Conservation (phyloP, 1,139 yeast species). For the Blastobotrys malaysiensis region DNA sequence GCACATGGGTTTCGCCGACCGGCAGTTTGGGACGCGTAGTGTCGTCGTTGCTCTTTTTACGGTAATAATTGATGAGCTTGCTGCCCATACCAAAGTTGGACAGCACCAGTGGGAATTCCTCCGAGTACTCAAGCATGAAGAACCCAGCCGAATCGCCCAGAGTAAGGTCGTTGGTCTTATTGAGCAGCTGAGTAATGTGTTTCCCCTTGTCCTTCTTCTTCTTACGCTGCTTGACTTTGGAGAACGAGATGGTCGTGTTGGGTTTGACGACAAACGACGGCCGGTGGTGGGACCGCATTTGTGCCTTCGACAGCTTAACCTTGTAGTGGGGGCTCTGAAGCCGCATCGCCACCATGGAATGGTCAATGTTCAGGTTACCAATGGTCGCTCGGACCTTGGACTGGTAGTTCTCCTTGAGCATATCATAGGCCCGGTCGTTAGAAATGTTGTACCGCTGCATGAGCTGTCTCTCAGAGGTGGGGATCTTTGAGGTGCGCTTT, state of each 20-base stretch:
- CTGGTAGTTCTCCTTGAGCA: conserved; percentile 78
- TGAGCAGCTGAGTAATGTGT: conserved; percentile 67
- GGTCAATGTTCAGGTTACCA: conserved; percentile 87
- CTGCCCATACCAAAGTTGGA: conserved; percentile 96
- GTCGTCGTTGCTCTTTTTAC: conserved; percentile 80
- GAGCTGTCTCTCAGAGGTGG: conserved; percentile 46
- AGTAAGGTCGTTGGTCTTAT: conserved; percentile 69
- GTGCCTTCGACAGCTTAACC: conserved; percentile 64
- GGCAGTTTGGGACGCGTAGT: conserved; percentile 80
- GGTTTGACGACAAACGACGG: conserved; percentile 71
- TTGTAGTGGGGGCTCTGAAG: conserved; percentile 90
- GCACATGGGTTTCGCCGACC: conserved; percentile 91
- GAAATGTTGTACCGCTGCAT: conserved; percentile 69
- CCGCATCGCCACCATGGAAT: conserved; percentile 79
- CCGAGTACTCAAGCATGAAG: conserved; percentile 81
- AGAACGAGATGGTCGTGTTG: conserved; percentile 69
- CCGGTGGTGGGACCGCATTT: conserved; percentile 76
- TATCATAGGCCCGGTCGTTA: conserved; percentile 81
- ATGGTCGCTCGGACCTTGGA: conserved; percentile 90
- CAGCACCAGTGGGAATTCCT: conserved; percentile 77
- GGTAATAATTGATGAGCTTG: conserved; percentile 84
- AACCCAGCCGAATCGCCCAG: conserved; percentile 77
- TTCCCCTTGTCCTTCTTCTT: conserved; percentile 87
- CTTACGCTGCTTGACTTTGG: conserved; percentile 73
- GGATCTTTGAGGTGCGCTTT: conserved; percentile 31